Evolutionary conservation across 306 rosid genomes (phyloP).

Genomic region (Quercus gilva): DNA sequence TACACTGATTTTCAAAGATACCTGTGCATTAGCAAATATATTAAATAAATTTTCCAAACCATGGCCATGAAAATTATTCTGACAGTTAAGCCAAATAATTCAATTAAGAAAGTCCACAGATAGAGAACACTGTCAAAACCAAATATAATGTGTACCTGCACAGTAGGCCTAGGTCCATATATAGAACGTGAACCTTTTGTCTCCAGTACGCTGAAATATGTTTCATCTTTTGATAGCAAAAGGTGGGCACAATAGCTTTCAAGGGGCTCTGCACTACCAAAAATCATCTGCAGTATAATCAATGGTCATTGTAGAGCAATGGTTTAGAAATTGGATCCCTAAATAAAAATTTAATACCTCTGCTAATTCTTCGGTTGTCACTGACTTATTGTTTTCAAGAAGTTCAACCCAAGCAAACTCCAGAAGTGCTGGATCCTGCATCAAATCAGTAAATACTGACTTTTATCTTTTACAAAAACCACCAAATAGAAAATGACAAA

Average conservation of each 20-base stretch:
- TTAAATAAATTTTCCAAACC: too few relatives aligned
- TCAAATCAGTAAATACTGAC: slow-evolving; percentile 27
- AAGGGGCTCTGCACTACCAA: slow-evolving; percentile 78
- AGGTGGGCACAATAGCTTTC: slow-evolving; percentile 92
- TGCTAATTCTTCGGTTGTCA: slow-evolving; percentile 80
- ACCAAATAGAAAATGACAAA: neutral
- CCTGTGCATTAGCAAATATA: too few relatives aligned
- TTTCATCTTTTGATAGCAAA: slow-evolving; percentile 81
- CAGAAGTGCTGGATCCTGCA: slow-evolving; percentile 79
- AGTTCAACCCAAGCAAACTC: slow-evolving; percentile 98
- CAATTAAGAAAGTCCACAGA: neutral
- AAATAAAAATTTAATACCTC: slow-evolving; percentile 50
- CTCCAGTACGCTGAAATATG: slow-evolving; percentile 80
- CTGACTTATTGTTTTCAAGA: slow-evolving; percentile 74
- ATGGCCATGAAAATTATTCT: too few relatives aligned
- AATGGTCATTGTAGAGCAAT: slow-evolving; percentile 29
- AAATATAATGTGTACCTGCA: slow-evolving; percentile 56
- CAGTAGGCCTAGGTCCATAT: slow-evolving; percentile 82
- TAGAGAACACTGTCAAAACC: slow-evolving; percentile 1
- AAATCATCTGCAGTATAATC: slow-evolving; percentile 72
- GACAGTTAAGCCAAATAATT: neutral
- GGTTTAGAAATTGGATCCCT: slow-evolving; percentile 14
- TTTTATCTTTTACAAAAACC: slow-evolving; percentile 11
- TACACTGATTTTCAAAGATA: too few relatives aligned
- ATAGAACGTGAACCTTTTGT: slow-evolving; percentile 65